Base-by-base conservation (phyloP, 2,329 filamentous ascomycete species). In the Ascochyta clinopodiicola region DNA sequence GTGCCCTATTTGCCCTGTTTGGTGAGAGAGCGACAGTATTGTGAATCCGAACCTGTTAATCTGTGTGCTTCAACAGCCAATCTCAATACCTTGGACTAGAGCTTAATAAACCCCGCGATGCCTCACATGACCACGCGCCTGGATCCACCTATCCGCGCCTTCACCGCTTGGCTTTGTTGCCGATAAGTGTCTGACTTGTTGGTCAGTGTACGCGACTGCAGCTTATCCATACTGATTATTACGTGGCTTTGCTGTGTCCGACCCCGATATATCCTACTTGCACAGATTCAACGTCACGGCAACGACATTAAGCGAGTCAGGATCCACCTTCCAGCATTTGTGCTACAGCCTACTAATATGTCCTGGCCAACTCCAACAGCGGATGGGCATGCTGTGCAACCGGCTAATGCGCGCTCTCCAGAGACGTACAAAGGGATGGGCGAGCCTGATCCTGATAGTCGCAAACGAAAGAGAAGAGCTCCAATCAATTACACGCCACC, bases 391-490 rank as follows among this genome's bases (percentile, higher is more conserved):
- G 25, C 13, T 17, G n/a, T 39, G 4, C 51, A 35, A n/a, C 6
- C 39, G 1, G 21, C 29, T n/a, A 17, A 15, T 12, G 9, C 39
- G 4, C 3, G 15, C 9, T 1, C 38, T 9, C 15, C n/a, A 7
- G 2, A 25, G 12, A n/a, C 12, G 2, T 29, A n/a, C 10, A 7
- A 29, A 3, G n/a, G 13, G 12, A 27, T 25, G 6, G 27, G 29
- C 2, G 22, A 21, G 1, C 29, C 24, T 2, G 31, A 42, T 2
- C 19, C 19, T 7, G 42, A 50, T 22, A 19, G 40, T 19, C 52
- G 45, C 31, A 55, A 55, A 13, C 31, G 46, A 22, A 55, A 24
- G 15, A 45, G 36, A n/a, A 49, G 50, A 29, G 31, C 40, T 0
- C 52, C 52, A 4, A 25, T 24, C 22, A 24, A 7, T 22, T 8